phyloP scores from a whole-genome alignment of 352 stramenopile species.

The Pythium dissimile region DNA sequence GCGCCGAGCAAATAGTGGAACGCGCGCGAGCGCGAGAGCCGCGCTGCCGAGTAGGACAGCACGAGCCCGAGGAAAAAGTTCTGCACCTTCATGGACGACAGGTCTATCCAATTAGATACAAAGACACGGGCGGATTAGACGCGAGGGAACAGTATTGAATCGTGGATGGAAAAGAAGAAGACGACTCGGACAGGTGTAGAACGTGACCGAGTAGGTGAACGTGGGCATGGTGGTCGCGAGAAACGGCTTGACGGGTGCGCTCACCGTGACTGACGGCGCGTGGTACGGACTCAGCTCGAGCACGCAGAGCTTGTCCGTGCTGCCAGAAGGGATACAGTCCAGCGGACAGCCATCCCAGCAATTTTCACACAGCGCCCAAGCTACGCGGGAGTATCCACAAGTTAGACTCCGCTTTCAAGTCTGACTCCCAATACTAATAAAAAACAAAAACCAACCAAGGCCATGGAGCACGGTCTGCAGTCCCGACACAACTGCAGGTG shows the following conservation, averaged over 20 bases:
- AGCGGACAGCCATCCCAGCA: slow-evolving; percentile 66
- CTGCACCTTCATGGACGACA: slow-evolving; percentile 68
- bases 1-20: slow-evolving; percentile 82
- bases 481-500: slow-evolving; percentile 33
- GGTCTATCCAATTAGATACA: slow-evolving; percentile 42
- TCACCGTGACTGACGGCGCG: slow-evolving; percentile 73
- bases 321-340: slow-evolving; percentile 37
- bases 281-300: slow-evolving; percentile 73
- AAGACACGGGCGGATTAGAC: too few species aligned
- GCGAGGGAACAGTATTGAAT: neutral
- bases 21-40: slow-evolving; percentile 59
- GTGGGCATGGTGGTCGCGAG: slow-evolving; percentile 41
- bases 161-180: neutral
- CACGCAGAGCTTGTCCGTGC: slow-evolving; percentile 35
- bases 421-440: slow-evolving; percentile 22
- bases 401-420: neutral
- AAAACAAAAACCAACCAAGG: slow-evolving; percentile 19
- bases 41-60: slow-evolving; percentile 64
- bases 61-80: slow-evolving; percentile 71
- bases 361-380: slow-evolving; percentile 61
- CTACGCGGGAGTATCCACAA: slow-evolving; percentile 20
- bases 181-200: slow-evolving; percentile 62
- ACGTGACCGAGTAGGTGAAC: slow-evolving; percentile 50
- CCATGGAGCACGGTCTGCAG: slow-evolving; percentile 44
- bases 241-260: slow-evolving; percentile 48